These are phyloP conservation scores for Gossypium schwendimanii DNA, from an alignment of 441 rosid genomes.

Conservation along the genomic window DNA sequence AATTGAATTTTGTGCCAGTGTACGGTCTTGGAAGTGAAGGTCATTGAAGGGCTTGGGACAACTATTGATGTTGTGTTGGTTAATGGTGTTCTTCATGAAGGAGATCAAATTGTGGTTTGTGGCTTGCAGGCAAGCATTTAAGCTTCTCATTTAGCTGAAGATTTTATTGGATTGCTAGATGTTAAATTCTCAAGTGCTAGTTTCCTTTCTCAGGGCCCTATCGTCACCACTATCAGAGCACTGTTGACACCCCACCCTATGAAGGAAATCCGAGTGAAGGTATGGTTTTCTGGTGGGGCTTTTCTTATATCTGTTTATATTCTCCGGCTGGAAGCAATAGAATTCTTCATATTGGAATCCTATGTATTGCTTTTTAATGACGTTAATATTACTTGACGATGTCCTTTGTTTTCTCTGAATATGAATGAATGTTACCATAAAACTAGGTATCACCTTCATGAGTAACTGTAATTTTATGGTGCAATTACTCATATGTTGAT, in stretches of 20 bases:
- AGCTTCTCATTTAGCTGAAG: not conserved
- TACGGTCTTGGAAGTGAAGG: conserved; percentile 93
- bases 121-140: conserved; percentile 78
- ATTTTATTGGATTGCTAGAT: conserved; percentile 7
- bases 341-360: not conserved
- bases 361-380: not conserved
- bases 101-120: conserved; percentile 94
- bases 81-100: conserved; percentile 89
- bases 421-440: not conserved
- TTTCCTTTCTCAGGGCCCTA: conserved; percentile 61
- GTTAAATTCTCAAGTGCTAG: not conserved
- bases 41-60: conserved; percentile 88
- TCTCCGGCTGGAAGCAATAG: not conserved
- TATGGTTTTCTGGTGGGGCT: conserved; percentile 20
- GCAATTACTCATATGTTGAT: not conserved
- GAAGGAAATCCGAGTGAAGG: conserved; percentile 97
- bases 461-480: not conserved
- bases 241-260: conserved; percentile 92
- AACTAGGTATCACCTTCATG: not conserved
- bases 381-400: not conserved
- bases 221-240: conserved; percentile 74
- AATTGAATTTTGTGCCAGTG: conserved; percentile 47
- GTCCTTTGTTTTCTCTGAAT: not conserved
- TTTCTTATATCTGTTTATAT: not conserved
- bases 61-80: conserved; percentile 92